Percentiles rank a stretch among this genome's conserved stretches.
These are phyloP conservation scores for Globisporangium rhizosaccharum DNA, from an alignment of 352 stramenopile species.

Conservation along the genomic window DNA sequence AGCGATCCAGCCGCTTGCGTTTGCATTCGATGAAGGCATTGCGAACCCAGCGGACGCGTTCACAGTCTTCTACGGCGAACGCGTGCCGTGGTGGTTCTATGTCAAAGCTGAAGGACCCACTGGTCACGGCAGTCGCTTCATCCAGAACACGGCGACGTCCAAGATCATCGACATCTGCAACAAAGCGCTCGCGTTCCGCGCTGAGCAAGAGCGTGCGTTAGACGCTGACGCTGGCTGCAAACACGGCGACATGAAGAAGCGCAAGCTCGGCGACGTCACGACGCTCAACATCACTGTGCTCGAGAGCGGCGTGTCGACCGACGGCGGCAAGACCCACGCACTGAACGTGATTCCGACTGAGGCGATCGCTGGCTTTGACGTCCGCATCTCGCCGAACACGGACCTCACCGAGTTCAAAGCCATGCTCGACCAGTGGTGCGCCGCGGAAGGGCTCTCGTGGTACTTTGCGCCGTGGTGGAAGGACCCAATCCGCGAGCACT, in stretches of 20 bases:
- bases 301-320: constrained; percentile 74
- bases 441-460: constrained; percentile 78
- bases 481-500: constrained; percentile 39
- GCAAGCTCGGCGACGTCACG: constrained; percentile 91
- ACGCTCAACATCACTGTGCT: constrained; percentile 93
- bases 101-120: constrained; percentile 73
- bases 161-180: constrained; percentile 91
- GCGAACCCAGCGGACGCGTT: constrained; percentile 87
- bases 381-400: constrained; percentile 88
- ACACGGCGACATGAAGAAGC: constrained; percentile 89
- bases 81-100: constrained; percentile 91
- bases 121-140: constrained; percentile 92
- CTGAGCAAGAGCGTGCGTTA: constrained; percentile 84
- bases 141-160: constrained; percentile 92
- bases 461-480: constrained; percentile 29
- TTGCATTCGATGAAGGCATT: constrained; percentile 95
- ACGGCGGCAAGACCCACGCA: constrained; percentile 77
- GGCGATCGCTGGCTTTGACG: constrained; percentile 88
- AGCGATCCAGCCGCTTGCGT: constrained; percentile 70
- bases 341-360: constrained; percentile 92
- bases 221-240: constrained; percentile 75
- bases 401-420: constrained; percentile 72
- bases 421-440: constrained; percentile 88
- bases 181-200: constrained; percentile 86
- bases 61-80: constrained; percentile 96